Conservation (phyloP, 2,329 filamentous ascomycete species). For the Cladobotryum protrusum region DNA sequence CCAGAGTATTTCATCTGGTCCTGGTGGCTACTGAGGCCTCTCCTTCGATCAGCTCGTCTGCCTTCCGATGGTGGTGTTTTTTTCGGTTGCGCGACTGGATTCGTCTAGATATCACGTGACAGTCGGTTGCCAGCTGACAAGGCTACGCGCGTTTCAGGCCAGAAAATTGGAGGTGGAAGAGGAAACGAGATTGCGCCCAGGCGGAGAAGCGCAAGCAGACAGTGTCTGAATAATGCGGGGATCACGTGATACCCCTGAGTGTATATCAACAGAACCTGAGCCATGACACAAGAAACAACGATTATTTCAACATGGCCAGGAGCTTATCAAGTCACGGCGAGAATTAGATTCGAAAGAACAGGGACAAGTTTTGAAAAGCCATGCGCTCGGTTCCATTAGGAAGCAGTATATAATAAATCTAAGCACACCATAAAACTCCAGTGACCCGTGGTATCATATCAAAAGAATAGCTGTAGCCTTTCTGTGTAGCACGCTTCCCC, state of each 20-base stretch:
- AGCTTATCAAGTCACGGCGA: conserved; percentile 13
- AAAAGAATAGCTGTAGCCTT: conserved; percentile 14
- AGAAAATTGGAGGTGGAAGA: conserved; percentile 11
- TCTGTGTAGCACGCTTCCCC: conserved; percentile 5
- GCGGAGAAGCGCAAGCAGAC: conserved; percentile 16
- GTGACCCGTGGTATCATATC: conserved; percentile 32
- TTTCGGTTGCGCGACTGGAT: conserved; percentile 21
- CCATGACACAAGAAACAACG: too few species aligned
- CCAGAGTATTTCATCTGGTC: conserved; percentile 24
- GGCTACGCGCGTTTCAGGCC: conserved; percentile 11
- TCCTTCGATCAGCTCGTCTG: conserved; percentile 17
- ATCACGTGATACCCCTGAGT: conserved; percentile 26
- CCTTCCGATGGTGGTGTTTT: conserved; percentile 17
- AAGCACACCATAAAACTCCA: conserved; percentile 22
- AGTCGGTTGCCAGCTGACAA: conserved; percentile 10
- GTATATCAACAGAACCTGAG: too few species aligned
- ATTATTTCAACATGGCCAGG: too few species aligned
- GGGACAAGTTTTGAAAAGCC: too few species aligned
- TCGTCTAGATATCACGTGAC: conserved; percentile 28
- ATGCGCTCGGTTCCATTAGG: too few species aligned
- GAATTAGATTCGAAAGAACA: background rate
- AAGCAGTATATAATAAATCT: background rate
- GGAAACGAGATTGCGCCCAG: conserved; percentile 7
- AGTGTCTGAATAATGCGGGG: conserved; percentile 9
- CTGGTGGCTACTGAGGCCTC: conserved; percentile 17